A percentile compares a stretch with the other conserved stretches of the same genome.
These are phyloP conservation scores for Aspergillus pseudoterreus DNA, from an alignment of 2,329 filamentous ascomycete species.

Conservation along the genomic window DNA sequence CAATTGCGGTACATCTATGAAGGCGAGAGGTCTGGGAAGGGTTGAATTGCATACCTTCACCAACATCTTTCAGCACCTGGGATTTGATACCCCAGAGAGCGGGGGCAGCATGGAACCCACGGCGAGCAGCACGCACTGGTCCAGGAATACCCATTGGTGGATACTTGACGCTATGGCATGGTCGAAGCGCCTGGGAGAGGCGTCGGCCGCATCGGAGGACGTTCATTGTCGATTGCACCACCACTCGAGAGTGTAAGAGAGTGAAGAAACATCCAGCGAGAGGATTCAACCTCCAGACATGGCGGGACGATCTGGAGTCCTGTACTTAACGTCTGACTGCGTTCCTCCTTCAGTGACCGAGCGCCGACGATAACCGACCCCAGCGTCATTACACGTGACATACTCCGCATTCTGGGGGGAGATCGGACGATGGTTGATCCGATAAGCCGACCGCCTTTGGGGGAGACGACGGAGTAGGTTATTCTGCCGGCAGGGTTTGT, in stretches of 20 bases:
- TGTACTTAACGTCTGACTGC: background rate
- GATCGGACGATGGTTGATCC: background rate
- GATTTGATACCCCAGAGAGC: constrained; percentile 34
- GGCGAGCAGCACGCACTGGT: constrained; percentile 21
- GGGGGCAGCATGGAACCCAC: constrained; percentile 34
- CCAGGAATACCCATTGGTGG: constrained; percentile 24
- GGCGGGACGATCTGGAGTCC: constrained; percentile 3
- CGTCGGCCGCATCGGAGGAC: constrained; percentile 28
- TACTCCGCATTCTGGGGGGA: constrained; percentile 18
- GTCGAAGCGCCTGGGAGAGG: constrained; percentile 25
- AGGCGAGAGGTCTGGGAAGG: background rate
- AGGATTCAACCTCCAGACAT: constrained; percentile 5
- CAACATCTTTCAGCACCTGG: constrained; percentile 42
- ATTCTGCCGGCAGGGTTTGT: too few species aligned
- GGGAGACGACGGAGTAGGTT: too few species aligned
- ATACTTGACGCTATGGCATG: constrained; percentile 21
- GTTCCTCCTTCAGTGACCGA: constrained; percentile 11
- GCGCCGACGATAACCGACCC: constrained; percentile 22
- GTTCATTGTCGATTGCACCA: constrained; percentile 21
- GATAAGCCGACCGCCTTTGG: background rate
- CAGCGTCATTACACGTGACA: constrained; percentile 21
- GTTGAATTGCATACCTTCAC: constrained; percentile 31
- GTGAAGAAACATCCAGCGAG: constrained; percentile 1
- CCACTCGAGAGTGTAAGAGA: constrained; percentile 1
- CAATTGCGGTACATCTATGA: background rate